Conservation (phyloP, 106 monocot species). For the Triglochin maritima region DNA sequence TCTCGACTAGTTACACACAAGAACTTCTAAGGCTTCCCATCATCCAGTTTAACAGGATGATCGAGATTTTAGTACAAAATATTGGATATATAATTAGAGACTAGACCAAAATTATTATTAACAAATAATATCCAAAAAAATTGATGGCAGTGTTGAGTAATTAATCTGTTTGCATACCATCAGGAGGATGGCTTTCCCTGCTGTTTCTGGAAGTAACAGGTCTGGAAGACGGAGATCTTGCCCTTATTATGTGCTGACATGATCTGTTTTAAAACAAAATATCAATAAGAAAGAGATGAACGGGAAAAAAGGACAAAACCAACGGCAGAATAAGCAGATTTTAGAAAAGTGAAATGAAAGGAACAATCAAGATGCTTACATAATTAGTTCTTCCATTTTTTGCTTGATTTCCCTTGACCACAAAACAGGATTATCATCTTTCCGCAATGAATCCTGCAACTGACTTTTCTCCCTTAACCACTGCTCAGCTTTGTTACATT, state of each 20-base stretch:
- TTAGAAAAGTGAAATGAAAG: background rate
- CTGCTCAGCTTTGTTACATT: slow-evolving; percentile 68
- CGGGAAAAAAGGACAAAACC: too few relatives aligned
- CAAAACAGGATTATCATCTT: slow-evolving; percentile 45
- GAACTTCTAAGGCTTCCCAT: too few relatives aligned
- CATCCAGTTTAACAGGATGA: too few relatives aligned
- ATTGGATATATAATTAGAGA: too few relatives aligned
- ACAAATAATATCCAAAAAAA: too few relatives aligned
- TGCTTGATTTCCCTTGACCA: slow-evolving; percentile 71
- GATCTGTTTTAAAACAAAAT: background rate
- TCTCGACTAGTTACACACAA: too few relatives aligned
- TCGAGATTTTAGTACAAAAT: too few relatives aligned
- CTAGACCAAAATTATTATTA: too few relatives aligned
- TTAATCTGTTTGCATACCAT: background rate
- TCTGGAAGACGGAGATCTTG: background rate
- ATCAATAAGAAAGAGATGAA: too few relatives aligned
- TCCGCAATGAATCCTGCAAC: slow-evolving; percentile 54
- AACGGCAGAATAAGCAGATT: background rate
- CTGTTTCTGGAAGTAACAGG: background rate
- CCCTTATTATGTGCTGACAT: background rate
- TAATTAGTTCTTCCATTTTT: background rate
- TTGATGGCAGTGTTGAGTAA: too few relatives aligned
- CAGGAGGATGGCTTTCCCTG: background rate
- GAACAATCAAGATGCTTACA: background rate
- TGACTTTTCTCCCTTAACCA: slow-evolving; percentile 72